A percentile compares a stretch with the other conserved stretches of the same genome.
These are phyloP conservation scores for Ceratocystis cubensis DNA, from an alignment of 2,329 filamentous ascomycete species.

Conservation along the genomic window DNA sequence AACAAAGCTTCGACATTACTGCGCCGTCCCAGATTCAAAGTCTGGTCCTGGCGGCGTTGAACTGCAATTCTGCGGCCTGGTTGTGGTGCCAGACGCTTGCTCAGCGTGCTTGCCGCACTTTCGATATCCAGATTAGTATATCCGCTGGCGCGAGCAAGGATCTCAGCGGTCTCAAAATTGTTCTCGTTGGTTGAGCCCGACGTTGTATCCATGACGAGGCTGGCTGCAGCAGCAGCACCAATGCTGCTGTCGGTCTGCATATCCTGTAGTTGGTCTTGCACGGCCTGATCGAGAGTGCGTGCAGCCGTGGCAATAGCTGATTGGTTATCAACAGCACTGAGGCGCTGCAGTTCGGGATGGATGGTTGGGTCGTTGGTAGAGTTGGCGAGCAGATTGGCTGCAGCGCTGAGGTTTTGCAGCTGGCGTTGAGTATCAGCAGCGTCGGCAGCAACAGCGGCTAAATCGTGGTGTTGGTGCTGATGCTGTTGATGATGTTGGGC, in stretches of 20 bases:
- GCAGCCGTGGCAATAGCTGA: neutral
- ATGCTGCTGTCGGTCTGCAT: conserved; percentile 22
- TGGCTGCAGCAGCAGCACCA: conserved; percentile 16
- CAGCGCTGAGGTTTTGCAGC: conserved; percentile 22
- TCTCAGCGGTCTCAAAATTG: conserved; percentile 32
- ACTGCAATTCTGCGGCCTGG: conserved; percentile 37
- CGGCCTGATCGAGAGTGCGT: conserved; percentile 21
- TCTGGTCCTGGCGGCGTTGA: conserved; percentile 42
- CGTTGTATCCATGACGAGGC: conserved; percentile 14
- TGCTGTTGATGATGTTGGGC: conserved; percentile 19
- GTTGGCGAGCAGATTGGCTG: conserved; percentile 28
- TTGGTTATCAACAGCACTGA: conserved; percentile 21
- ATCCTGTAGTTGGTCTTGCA: conserved; percentile 22
- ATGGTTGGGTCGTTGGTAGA: conserved; percentile 24
- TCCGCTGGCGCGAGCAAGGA: conserved; percentile 36
- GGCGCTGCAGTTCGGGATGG: conserved; percentile 25
- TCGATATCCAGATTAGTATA: conserved; percentile 38
- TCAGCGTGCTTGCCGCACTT: conserved; percentile 34
- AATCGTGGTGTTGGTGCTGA: conserved; percentile 20
- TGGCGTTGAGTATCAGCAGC: conserved; percentile 21
- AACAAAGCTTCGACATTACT: conserved; percentile 50
- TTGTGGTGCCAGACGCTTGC: conserved; percentile 41
- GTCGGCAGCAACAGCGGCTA: conserved; percentile 14
- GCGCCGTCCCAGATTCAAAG: conserved; percentile 42
- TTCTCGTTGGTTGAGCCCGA: conserved; percentile 12